Conservation (phyloP, 2,329 filamentous ascomycete species). For the Gyromitra esculenta region DNA sequence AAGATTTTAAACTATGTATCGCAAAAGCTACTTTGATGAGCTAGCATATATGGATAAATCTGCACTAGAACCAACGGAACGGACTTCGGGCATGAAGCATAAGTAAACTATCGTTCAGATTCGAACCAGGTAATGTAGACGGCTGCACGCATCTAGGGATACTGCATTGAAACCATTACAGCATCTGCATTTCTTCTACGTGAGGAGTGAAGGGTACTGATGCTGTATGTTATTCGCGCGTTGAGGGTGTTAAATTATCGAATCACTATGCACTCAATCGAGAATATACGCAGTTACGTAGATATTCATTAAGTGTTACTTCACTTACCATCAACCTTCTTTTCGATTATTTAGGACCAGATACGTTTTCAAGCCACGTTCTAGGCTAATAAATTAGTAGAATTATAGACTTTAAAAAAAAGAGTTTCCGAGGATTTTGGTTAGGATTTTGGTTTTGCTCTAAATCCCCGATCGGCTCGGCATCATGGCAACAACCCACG, state of each 20-base stretch:
- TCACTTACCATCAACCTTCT: background rate
- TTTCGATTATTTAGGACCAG: background rate
- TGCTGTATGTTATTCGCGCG: background rate
- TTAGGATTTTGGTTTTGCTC: background rate
- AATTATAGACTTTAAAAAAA: background rate
- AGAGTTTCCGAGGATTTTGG: background rate
- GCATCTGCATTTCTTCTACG: background rate
- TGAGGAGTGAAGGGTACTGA: background rate
- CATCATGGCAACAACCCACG: slow-evolving; percentile 13
- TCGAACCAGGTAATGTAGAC: background rate
- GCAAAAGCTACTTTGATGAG: background rate
- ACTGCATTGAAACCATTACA: background rate
- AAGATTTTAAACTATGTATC: background rate
- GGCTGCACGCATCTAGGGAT: background rate
- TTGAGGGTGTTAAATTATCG: slow-evolving; percentile 7
- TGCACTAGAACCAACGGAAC: background rate
- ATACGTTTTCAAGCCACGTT: too few species aligned
- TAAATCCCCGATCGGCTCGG: background rate
- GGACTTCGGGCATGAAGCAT: background rate
- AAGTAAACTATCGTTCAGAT: background rate
- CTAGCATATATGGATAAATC: background rate
- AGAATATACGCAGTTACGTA: slow-evolving; percentile 5
- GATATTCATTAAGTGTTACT: slow-evolving; percentile 14
- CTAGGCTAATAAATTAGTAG: background rate
- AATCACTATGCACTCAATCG: slow-evolving; percentile 45